These are phyloP conservation scores for Cryptosporidium sp. DNA, from an alignment of 169 alveolate genomes.

Conservation along the genomic window DNA sequence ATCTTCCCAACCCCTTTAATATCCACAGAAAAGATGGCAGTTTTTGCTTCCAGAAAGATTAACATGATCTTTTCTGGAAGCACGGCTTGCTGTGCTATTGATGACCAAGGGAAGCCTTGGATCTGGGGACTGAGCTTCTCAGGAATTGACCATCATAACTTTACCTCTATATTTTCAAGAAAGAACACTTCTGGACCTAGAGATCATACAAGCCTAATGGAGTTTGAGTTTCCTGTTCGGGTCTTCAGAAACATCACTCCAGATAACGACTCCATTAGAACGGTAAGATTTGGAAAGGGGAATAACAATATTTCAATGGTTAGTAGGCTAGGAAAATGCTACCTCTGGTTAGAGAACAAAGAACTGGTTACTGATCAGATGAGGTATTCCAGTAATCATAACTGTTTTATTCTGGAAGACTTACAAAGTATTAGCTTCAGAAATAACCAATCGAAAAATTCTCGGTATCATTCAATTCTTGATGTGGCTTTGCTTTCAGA, in stretches of 20 bases:
- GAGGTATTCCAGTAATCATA: slow-evolving; percentile 23
- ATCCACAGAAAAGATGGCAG: background rate
- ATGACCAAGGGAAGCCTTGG: slow-evolving; percentile 67
- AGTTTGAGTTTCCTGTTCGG: slow-evolving; percentile 35
- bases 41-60: slow-evolving; percentile 28
- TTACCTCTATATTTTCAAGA: slow-evolving; percentile 3
- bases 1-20: slow-evolving; percentile 58
- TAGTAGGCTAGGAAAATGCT: slow-evolving; percentile 42
- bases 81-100: slow-evolving; percentile 65
- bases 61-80: slow-evolving; percentile 37
- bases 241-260: slow-evolving; percentile 54
- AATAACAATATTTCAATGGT: slow-evolving; percentile 54
- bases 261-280: slow-evolving; percentile 36
- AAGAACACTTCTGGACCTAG: background rate
- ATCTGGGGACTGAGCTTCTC: slow-evolving; percentile 51
- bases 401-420: slow-evolving; percentile 24
- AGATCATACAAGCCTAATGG: background rate
- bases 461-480: slow-evolving; percentile 1
- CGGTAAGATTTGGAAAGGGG: slow-evolving; percentile 55
- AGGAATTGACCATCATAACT: slow-evolving; percentile 21
- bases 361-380: slow-evolving; percentile 21
- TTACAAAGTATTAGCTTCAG: background rate
- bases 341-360: slow-evolving; percentile 50
- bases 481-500: slow-evolving; percentile 50
- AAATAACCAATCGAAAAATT: background rate